A percentile compares a stretch with the other conserved stretches of the same genome.
These are phyloP conservation scores for Monilinia fructigena DNA, from an alignment of 2,329 filamentous ascomycete genomes.

Conservation along the genomic window DNA sequence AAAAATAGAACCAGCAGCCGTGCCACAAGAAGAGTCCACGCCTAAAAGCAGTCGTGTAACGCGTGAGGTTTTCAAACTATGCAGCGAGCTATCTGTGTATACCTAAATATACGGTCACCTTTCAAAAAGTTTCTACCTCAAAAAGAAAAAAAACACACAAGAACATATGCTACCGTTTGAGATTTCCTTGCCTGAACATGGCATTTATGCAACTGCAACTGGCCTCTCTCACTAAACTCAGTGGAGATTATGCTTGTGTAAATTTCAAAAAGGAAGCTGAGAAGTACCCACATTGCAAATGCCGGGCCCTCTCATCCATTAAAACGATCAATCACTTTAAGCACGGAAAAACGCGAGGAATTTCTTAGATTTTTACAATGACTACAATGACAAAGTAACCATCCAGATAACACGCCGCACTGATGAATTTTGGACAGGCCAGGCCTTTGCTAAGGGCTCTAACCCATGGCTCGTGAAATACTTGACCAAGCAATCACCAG, in stretches of 20 bases:
- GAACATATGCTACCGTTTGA: background rate
- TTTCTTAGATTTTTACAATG: slow-evolving; percentile 23
- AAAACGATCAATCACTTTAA: background rate
- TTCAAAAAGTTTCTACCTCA: too few relatives aligned
- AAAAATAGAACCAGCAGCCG: background rate
- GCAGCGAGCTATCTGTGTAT: slow-evolving; percentile 12
- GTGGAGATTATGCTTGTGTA: too few relatives aligned
- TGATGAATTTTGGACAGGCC: background rate
- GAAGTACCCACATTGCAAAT: too few relatives aligned
- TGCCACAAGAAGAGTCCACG: background rate
- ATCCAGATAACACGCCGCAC: background rate
- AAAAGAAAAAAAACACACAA: background rate
- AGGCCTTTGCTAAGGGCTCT: background rate
- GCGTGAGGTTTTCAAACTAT: slow-evolving; percentile 16
- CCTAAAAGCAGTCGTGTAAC: background rate
- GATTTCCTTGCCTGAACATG: slow-evolving; percentile 11
- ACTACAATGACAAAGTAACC: background rate
- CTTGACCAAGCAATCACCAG: background rate
- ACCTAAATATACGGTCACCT: slow-evolving; percentile 1
- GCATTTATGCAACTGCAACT: slow-evolving; percentile 7
- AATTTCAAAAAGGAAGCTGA: too few relatives aligned
- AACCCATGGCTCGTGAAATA: background rate
- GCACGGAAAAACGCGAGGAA: slow-evolving; percentile 16
- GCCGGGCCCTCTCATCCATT: too few relatives aligned
- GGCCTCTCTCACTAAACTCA: too few relatives aligned